Base-by-base conservation (phyloP, 1,284 basidiomycete genomes). In the Bothia castanella region DNA sequence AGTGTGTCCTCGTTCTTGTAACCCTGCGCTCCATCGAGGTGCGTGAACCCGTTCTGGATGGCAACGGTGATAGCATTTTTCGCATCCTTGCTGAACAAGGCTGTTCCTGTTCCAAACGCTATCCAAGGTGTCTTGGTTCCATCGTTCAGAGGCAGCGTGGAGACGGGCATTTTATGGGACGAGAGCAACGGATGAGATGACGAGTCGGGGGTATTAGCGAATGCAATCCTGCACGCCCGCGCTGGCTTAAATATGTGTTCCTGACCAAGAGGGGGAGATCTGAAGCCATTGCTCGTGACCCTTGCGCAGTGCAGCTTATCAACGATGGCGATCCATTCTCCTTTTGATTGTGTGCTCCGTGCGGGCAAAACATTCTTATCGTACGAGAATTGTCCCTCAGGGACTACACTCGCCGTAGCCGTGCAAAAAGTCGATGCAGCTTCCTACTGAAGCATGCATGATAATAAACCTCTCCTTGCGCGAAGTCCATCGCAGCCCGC, bases 21-120 rank as follows among this genome's bases (percentile, higher is more conserved):
- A 38, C 71, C 38, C 63, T 89, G 87, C 0, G 87, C 87, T 21
- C 82, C 80, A 61, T 89, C 87, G 34, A 90, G 75, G 62, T 89
- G 87, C 3, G 73, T 78, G 61, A 89, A 75, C 5, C 85, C 84
- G 31, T 71, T 73, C 19, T 75, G 68, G 53, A 89, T 79, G 14
- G 87, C 87, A 27, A 68, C 59, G 17, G 61, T 62, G 50, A 86
- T 74, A 9, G 72, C 62, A 4, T 75, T 58, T 43, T 75, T 62
- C 5, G 78, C 83, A 60, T 89, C 79, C 60, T 74, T 74, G 16
- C 56, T 42, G 54, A 66, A 83, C 25, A 82, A 71, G 3, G 81
- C 81, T 0, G 83, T 82, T 4, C 86, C 85, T 4, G 82, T 87
- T 25, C 86, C 87, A 58, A 85, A 88, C 2, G 75, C 86, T 14